phyloP scores from a whole-genome alignment of 805 yeast species.

The Zygoascus biomembranicola region DNA sequence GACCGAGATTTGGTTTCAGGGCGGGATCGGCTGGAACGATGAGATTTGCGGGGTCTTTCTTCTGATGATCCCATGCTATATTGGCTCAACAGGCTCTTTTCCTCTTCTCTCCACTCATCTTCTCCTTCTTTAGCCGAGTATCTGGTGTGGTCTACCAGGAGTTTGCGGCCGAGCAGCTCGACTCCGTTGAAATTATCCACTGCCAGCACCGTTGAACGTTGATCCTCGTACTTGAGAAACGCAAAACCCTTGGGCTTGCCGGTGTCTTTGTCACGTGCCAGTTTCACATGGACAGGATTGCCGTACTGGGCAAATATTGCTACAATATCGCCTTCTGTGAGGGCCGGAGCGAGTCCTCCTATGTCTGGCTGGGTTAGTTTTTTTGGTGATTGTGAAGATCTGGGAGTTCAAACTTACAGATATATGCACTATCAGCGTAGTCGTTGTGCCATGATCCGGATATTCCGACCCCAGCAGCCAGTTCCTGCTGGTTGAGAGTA shows the following conservation, averaged over 20 bases:
- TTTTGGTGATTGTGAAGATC: not conserved
- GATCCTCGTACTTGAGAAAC: conserved; percentile 75
- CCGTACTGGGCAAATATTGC: conserved; percentile 86
- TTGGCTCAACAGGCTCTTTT: not conserved
- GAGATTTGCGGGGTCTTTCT: not conserved
- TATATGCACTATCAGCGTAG: conserved; percentile 64
- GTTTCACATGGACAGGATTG: conserved; percentile 64
- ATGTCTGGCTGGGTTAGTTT: conserved; percentile 30
- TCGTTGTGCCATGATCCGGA: conserved; percentile 87
- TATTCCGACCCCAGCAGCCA: conserved; percentile 48
- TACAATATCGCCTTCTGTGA: conserved; percentile 69
- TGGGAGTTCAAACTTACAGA: conserved; percentile 34
- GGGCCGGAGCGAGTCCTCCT: conserved; percentile 57
- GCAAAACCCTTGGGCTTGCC: conserved; percentile 70
- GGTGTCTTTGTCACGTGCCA: conserved; percentile 56
- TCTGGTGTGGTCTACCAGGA: conserved; percentile 66
- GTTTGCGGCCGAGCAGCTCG: conserved; percentile 38
- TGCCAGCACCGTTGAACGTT: conserved; percentile 71
- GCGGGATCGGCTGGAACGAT: not conserved
- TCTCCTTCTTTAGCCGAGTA: conserved; percentile 44
- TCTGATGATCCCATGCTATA: not conserved
- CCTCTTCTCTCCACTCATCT: conserved; percentile 9
- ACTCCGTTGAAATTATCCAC: conserved; percentile 82
- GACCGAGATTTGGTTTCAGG: not conserved
- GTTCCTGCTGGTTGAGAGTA: conserved; percentile 57